Base-by-base conservation (phyloP, 768 basidiomycete genomes). In the Collybiopsis confluens region DNA sequence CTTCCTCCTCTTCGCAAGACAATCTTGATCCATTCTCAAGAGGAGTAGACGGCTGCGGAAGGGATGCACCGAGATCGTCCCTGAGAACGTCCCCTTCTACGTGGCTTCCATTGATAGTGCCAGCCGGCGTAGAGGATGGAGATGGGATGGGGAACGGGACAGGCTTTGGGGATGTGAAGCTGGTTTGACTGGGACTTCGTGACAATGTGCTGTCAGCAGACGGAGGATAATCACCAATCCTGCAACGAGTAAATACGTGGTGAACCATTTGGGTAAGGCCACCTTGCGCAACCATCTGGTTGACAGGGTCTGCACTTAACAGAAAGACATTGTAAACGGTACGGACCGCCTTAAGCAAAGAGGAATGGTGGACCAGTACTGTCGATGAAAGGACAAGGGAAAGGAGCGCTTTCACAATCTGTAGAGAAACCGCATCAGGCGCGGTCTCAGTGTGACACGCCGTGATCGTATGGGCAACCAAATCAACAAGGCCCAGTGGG, bases 321-420 rank as follows among this genome's bases (percentile, higher is more conserved):
- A 99, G 76, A 67, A 98, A 99, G 55, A 99, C 87, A 66, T 99
- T 98, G 74, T 98, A 99, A 3, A 99, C 97, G 18, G 97, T 98
- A 44, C 97, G 82, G 28, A 99, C 91, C 26, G 94, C 93, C 68
- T 98, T 98, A 59, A 99, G 80, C 41, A 99, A 77, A 10, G 92
- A 90, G 4, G 94, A 97, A 65, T 98, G 97, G 68, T 99, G 97
- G 3, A 98, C 92, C 24, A 93, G 77, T 37, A 88, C 81, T 5
- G 85, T 89, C 4, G 89, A 78, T 1, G 95, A 98, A 44, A 99
- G 76, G 27, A 98, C 86, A 45, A 98, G 73, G 1, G 93, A 79
- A 36, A 99, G 82, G 16, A 99, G 77, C 2, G 93, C 94, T 67
- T 98, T 98, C 57, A 99, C 92, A 54, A 99, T 93, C 64, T 98